Evolutionary conservation across 768 basidiomycete genomes (phyloP).

Genomic region (Mycena capillaripes): DNA sequence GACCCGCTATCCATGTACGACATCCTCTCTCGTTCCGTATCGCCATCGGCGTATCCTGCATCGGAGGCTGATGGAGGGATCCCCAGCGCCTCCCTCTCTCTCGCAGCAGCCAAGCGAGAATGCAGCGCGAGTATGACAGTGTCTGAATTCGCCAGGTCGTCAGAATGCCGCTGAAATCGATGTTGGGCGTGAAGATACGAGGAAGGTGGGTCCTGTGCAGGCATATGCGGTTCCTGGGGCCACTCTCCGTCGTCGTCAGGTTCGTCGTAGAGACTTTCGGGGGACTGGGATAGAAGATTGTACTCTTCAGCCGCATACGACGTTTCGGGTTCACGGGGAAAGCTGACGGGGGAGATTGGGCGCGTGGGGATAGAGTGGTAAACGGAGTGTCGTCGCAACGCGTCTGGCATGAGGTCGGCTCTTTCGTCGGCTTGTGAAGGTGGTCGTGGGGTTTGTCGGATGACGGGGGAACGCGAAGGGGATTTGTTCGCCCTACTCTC

Average conservation of each 20-base stretch:
- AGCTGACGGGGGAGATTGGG: slow-evolving; percentile 4
- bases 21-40: slow-evolving; percentile 37
- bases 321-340: neutral
- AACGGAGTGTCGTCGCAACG: slow-evolving; percentile 46
- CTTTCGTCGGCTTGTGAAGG: slow-evolving; percentile 8
- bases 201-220: neutral
- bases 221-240: neutral
- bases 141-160: slow-evolving; percentile 39
- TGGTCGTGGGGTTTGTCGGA: slow-evolving; percentile 35
- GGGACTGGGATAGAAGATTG: slow-evolving; percentile 17
- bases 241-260: slow-evolving; percentile 25
- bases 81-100: slow-evolving; percentile 66
- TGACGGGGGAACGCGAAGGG: slow-evolving; percentile 48
- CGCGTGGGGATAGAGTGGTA: slow-evolving; percentile 38
- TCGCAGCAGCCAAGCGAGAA: slow-evolving; percentile 53
- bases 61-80: slow-evolving; percentile 62
- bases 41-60: slow-evolving; percentile 38
- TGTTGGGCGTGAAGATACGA: slow-evolving; percentile 5
- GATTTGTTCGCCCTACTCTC: slow-evolving; percentile 26
- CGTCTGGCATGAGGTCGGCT: slow-evolving; percentile 37
- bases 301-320: slow-evolving; percentile 13
- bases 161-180: slow-evolving; percentile 33
- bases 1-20: slow-evolving; percentile 62
- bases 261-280: slow-evolving; percentile 35
- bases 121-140: slow-evolving; percentile 41